Conservation (phyloP, 2,329 filamentous ascomycete genomes). For the Neodidymelliopsis sp. region DNA sequence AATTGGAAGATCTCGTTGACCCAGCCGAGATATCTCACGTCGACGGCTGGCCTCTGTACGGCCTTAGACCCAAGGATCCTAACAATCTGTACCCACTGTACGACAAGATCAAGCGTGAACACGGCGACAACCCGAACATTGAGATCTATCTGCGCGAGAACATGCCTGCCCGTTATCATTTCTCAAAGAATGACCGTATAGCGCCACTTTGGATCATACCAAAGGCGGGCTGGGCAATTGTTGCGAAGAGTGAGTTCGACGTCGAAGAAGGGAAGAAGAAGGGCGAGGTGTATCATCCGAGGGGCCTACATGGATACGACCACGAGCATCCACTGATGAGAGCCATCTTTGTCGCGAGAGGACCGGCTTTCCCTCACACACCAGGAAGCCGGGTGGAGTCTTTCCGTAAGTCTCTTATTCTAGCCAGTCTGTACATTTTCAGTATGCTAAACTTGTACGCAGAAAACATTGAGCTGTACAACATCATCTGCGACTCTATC, state of each 20-base stretch:
- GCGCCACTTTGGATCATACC: constrained; percentile 95
- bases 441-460: no score
- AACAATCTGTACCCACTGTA: constrained; percentile 73
- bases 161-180: constrained; percentile 95
- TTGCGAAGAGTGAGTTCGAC: constrained; percentile 80
- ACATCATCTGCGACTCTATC: constrained; percentile 89
- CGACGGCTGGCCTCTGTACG: constrained; percentile 94
- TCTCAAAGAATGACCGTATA: constrained; percentile 85
- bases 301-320: constrained; percentile 92
- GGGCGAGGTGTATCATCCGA: constrained; percentile 75
- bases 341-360: constrained; percentile 90
- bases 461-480: constrained; percentile 97
- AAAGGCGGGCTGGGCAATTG: constrained; percentile 90
- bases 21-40: constrained; percentile 78
- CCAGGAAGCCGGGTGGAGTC: constrained; percentile 79
- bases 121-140: constrained; percentile 70
- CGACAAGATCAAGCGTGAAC: constrained; percentile 61
- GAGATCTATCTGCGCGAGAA: constrained; percentile 89
- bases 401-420: constrained; percentile 87
- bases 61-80: constrained; percentile 78
- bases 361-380: constrained; percentile 87
- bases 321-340: constrained; percentile 95
- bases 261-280: constrained; percentile 71
- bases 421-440: no score
- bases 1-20: constrained; percentile 89